Conservation (phyloP, 805 yeast genomes). For the Ogataea wickerhamii region DNA sequence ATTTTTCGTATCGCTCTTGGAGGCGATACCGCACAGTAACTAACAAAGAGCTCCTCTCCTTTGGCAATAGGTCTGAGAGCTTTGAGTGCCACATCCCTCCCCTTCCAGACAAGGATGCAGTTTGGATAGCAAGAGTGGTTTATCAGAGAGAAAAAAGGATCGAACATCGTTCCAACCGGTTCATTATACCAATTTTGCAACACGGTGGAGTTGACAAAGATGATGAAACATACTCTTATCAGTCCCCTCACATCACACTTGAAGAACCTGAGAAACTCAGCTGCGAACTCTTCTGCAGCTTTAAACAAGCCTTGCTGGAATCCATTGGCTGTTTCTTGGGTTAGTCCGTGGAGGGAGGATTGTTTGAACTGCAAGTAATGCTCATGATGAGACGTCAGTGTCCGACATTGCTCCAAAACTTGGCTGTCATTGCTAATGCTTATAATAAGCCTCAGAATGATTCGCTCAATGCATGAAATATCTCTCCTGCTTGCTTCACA, state of each 20-base stretch:
- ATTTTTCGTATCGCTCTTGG: slow-evolving; percentile 30
- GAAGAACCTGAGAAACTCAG: slow-evolving; percentile 14
- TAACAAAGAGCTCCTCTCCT: slow-evolving; percentile 31
- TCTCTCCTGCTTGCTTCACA: slow-evolving; percentile 3
- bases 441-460: slow-evolving; percentile 10
- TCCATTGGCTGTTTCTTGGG: not conserved
- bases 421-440: slow-evolving; percentile 4
- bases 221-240: slow-evolving; percentile 15
- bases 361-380: slow-evolving; percentile 7
- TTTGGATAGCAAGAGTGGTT: slow-evolving; percentile 43
- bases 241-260: slow-evolving; percentile 17
- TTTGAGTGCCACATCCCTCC: slow-evolving; percentile 17
- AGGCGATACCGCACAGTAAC: slow-evolving; percentile 26
- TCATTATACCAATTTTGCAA: slow-evolving; percentile 27
- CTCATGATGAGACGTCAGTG: slow-evolving; percentile 23
- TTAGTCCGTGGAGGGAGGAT: no score
- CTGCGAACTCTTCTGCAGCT: slow-evolving; percentile 12
- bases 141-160: slow-evolving; percentile 35
- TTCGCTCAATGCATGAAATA: slow-evolving; percentile 13
- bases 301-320: slow-evolving; percentile 15
- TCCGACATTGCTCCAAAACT: slow-evolving; percentile 12
- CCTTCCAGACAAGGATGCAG: slow-evolving; percentile 23
- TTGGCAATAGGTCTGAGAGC: slow-evolving; percentile 19
- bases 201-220: slow-evolving; percentile 31
- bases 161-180: slow-evolving; percentile 34